These are phyloP conservation scores for Glarea lozoyensis DNA, from an alignment of 495 filamentous ascomycete species.

Conservation along the genomic window DNA sequence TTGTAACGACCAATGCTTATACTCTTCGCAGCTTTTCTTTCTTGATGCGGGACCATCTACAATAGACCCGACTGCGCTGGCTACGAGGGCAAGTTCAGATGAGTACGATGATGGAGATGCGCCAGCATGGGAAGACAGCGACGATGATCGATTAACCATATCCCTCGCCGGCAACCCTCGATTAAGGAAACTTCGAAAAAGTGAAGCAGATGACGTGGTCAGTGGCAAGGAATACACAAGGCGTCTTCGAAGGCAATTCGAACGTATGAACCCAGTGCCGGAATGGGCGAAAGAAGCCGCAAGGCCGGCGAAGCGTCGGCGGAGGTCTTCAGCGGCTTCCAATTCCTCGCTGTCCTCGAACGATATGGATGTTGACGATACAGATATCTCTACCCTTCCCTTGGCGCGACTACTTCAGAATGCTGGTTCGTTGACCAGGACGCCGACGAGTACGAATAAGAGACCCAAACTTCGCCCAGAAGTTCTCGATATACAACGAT, in stretches of 20 bases:
- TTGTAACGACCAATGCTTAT: conserved; percentile 19
- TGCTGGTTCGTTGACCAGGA: conserved; percentile 42
- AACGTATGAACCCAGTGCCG: conserved; percentile 69
- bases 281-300: conserved; percentile 58
- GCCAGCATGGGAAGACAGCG: conserved; percentile 87
- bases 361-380: conserved; percentile 51
- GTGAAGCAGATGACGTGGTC: conserved; percentile 77
- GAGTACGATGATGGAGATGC: conserved; percentile 27
- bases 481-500: conserved; percentile 71
- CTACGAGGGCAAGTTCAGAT: conserved; percentile 23
- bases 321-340: conserved; percentile 37
- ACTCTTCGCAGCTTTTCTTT: conserved; percentile 51
- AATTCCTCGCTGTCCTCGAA: conserved; percentile 32
- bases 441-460: conserved; percentile 33
- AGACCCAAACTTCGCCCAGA: conserved; percentile 69
- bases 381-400: conserved; percentile 58
- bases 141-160: conserved; percentile 79
- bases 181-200: conserved; percentile 69
- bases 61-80: conserved; percentile 37
- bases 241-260: conserved; percentile 71
- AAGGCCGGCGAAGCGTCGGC: conserved; percentile 42
- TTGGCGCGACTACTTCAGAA: conserved; percentile 72
- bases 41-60: conserved; percentile 49
- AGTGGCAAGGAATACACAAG: conserved; percentile 77
- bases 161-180: conserved; percentile 66